A percentile compares a stretch with the other conserved stretches of the same genome.
Conservation (phyloP, 176 grass and related monocot genomes). For the Triticum monococcum region DNA sequence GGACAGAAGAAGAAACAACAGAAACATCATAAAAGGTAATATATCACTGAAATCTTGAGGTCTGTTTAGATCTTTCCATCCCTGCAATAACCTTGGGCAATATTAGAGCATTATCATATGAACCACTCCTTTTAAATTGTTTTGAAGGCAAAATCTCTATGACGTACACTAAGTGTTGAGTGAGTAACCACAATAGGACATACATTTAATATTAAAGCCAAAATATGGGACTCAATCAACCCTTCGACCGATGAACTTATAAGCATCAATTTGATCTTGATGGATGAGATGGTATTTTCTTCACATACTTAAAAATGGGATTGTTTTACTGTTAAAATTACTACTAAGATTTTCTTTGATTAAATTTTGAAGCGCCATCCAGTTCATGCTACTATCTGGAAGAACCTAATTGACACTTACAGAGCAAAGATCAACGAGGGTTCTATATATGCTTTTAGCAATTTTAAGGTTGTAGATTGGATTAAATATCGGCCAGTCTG, state of each 20-base stretch:
- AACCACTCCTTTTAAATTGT: no score
- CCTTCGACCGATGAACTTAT: background rate
- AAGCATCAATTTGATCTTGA: background rate
- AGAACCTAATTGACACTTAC: background rate
- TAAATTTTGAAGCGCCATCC: background rate
- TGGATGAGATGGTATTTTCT: background rate
- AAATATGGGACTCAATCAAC: background rate
- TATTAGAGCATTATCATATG: no score
- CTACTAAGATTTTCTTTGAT: background rate
- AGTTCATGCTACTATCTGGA: background rate
- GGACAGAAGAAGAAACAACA: no score
- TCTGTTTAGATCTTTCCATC: no score
- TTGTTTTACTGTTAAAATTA: background rate
- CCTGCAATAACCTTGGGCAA: no score
- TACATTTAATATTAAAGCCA: background rate
- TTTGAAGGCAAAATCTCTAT: no score
- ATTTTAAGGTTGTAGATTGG: background rate
- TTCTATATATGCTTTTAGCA: background rate
- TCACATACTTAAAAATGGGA: background rate
- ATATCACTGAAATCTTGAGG: no score
- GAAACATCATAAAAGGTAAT: no score
- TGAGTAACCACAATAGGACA: no score
- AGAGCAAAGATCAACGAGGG: background rate
- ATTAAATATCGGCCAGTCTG: background rate
- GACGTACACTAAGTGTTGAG: no score